phyloP scores from a whole-genome alignment of 2,329 filamentous ascomycete species.

The Sporothrix pallida region DNA sequence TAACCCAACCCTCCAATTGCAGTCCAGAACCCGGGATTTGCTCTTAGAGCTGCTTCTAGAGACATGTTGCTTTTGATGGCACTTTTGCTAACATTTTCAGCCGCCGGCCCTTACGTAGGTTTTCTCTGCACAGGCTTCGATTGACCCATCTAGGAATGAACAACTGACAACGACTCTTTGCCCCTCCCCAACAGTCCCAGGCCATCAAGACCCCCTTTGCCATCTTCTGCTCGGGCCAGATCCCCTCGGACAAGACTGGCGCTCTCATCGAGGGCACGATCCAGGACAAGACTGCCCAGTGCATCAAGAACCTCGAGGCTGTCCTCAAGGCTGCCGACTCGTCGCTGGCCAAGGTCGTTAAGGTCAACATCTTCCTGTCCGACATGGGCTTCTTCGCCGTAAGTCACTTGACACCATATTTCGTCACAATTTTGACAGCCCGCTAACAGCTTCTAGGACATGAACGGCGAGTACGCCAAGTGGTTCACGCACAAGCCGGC shows the following conservation, averaged over 20 bases:
- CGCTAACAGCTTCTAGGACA: slow-evolving; percentile 53
- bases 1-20: too few relatives aligned
- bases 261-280: slow-evolving; percentile 64
- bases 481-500: slow-evolving; percentile 84
- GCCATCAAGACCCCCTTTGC: slow-evolving; percentile 69
- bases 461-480: slow-evolving; percentile 86
- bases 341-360: slow-evolving; percentile 79
- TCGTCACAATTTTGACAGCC: not conserved
- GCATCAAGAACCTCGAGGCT: slow-evolving; percentile 78
- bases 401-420: slow-evolving; percentile 41
- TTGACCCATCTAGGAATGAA: not conserved
- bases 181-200: slow-evolving; percentile 50
- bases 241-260: slow-evolving; percentile 67
- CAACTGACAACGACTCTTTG: not conserved
- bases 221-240: slow-evolving; percentile 72
- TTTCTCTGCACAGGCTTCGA: not conserved
- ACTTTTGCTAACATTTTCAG: slow-evolving; percentile 45
- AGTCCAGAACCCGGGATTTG: too few relatives aligned
- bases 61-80: not conserved
- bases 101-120: slow-evolving; percentile 68
- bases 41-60: not conserved
- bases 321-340: slow-evolving; percentile 84
- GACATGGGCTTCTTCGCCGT: slow-evolving; percentile 87
- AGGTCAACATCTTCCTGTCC: slow-evolving; percentile 88
- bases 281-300: slow-evolving; percentile 66